phyloP scores from a whole-genome alignment of 371 early-diverging fungal species.

The Dinochytrium kinnereticum region DNA sequence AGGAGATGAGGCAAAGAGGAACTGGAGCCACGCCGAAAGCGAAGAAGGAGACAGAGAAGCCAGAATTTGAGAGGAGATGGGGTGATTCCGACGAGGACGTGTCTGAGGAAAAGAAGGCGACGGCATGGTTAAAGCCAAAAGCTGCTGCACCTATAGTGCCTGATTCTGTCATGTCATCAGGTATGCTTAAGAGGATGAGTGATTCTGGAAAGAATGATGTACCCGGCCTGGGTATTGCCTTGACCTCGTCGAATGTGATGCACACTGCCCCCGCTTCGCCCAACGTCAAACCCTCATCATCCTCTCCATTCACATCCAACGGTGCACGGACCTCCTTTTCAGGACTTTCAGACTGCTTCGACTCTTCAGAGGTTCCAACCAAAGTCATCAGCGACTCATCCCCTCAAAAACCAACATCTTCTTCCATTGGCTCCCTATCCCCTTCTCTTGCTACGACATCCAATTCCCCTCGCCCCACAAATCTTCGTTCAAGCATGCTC shows the following conservation, averaged over 20 bases:
- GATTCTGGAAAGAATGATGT: not conserved
- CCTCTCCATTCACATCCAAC: too few species aligned
- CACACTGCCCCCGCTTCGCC: not conserved
- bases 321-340: not conserved
- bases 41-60: not conserved
- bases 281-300: too few species aligned
- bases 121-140: not conserved
- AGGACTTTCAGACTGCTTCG: not conserved
- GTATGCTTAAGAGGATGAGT: too few species aligned
- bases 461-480: not conserved
- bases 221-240: too few species aligned
- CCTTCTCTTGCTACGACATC: not conserved
- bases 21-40: not conserved
- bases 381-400: too few species aligned
- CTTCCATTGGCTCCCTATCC: too few species aligned
- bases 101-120: not conserved
- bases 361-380: not conserved
- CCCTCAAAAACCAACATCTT: too few species aligned
- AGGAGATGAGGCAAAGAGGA: too few species aligned
- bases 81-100: not conserved
- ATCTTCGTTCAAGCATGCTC: not conserved
- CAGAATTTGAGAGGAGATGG: not conserved
- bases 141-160: not conserved
- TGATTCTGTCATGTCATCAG: not conserved
- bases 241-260: not conserved